phyloP scores from a whole-genome alignment of 306 rosid genomes.

The Gleditsia sinensis region DNA sequence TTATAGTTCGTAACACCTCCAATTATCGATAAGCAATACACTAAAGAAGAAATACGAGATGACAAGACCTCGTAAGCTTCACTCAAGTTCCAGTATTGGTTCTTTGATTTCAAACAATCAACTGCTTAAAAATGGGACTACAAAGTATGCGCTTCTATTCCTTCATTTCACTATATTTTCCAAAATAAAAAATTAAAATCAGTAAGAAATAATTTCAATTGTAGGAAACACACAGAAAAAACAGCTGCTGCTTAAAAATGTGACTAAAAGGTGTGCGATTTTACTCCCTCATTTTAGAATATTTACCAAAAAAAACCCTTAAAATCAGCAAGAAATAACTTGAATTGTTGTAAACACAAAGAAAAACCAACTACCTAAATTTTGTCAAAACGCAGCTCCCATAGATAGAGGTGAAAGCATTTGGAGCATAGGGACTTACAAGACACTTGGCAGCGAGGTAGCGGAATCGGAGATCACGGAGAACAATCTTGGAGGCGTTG shows the following conservation, averaged over 20 bases:
- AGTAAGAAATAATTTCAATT: too few relatives aligned
- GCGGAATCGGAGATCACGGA: constrained; percentile 87
- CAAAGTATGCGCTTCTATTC: too few relatives aligned
- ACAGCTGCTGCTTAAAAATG: too few relatives aligned
- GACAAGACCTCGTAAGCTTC: not conserved
- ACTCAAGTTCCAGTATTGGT: not conserved
- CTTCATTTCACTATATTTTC: too few relatives aligned
- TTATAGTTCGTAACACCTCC: not conserved
- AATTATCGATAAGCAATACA: not conserved
- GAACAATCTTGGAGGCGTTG: constrained; percentile 87
- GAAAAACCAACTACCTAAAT: not conserved
- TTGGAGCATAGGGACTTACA: constrained; percentile 24
- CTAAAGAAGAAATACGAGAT: not conserved
- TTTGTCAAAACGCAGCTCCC: not conserved
- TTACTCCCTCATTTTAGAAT: not conserved
- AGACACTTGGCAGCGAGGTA: constrained; percentile 98
- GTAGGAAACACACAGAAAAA: too few relatives aligned
- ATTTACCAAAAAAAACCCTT: not conserved
- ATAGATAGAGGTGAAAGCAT: not conserved
- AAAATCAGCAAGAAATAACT: too few relatives aligned
- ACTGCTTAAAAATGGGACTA: not conserved
- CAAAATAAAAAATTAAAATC: too few relatives aligned
- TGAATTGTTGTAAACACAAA: too few relatives aligned
- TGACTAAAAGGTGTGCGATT: too few relatives aligned
- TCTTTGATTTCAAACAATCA: not conserved